phyloP scores from a whole-genome alignment of 2,329 filamentous ascomycete species.

The Achaetomium macrosporum region DNA sequence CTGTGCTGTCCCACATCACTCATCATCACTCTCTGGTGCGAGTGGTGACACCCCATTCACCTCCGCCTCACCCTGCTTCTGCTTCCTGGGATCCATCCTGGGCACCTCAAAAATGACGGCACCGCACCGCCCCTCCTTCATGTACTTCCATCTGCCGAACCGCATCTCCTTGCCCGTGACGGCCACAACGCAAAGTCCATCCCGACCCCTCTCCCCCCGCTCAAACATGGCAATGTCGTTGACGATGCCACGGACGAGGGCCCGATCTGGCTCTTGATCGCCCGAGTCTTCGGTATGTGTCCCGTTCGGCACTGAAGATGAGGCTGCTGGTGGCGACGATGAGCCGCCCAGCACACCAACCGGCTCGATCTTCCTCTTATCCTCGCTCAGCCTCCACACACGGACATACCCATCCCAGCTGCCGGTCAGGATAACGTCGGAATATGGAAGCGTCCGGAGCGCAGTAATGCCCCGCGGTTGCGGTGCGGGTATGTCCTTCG shows the following conservation, averaged over 20 bases:
- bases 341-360: slow-evolving; percentile 47
- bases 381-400: slow-evolving; percentile 77
- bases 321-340: not conserved
- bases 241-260: slow-evolving; percentile 63
- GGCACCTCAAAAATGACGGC: slow-evolving; percentile 84
- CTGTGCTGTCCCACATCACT: not conserved
- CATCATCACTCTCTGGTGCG: slow-evolving; percentile 17
- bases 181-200: slow-evolving; percentile 78
- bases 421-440: slow-evolving; percentile 81
- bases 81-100: slow-evolving; percentile 30
- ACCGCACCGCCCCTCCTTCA: slow-evolving; percentile 64
- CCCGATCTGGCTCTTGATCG: slow-evolving; percentile 14
- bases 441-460: slow-evolving; percentile 78
- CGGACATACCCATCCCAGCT: slow-evolving; percentile 91
- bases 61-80: slow-evolving; percentile 13
- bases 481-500: slow-evolving; percentile 54
- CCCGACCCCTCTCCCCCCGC: slow-evolving; percentile 66
- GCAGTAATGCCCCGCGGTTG: slow-evolving; percentile 88
- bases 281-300: not conserved
- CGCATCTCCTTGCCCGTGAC: slow-evolving; percentile 82
- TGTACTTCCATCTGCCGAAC: slow-evolving; percentile 72
- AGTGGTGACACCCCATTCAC: slow-evolving; percentile 32
- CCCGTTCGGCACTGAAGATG: slow-evolving; percentile 18
- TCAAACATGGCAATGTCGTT: slow-evolving; percentile 89
- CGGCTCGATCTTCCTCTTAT: slow-evolving; percentile 71